These are phyloP conservation scores for Artemisia argyi DNA, from an alignment of 129 eudicot species.

Conservation along the genomic window DNA sequence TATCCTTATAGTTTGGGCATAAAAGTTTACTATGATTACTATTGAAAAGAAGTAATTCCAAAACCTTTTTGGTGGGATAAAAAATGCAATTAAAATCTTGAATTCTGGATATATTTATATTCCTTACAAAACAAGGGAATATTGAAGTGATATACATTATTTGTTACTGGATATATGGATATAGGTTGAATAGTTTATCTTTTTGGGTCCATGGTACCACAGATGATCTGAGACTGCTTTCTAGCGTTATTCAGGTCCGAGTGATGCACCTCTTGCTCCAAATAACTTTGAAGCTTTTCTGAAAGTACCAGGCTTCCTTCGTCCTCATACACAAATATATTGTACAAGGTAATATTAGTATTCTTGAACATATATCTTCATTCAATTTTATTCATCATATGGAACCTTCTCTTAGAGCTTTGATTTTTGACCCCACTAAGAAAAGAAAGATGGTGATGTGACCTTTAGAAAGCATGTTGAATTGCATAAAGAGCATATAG, in stretches of 20 bases:
- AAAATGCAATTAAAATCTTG: background rate
- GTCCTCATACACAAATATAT: conserved; percentile 94
- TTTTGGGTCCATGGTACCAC: conserved; percentile 6
- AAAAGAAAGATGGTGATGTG: too few relatives aligned
- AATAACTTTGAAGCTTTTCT: conserved; percentile 83
- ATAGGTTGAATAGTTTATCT: background rate
- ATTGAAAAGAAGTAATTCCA: too few relatives aligned
- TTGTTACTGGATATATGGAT: background rate
- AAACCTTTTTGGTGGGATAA: background rate
- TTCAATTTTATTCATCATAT: background rate
- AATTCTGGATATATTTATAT: background rate
- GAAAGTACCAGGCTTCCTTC: conserved; percentile 90
- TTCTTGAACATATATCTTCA: background rate
- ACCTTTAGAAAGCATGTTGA: too few relatives aligned
- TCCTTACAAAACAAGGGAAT: background rate
- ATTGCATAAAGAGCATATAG: too few relatives aligned
- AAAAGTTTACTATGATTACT: too few relatives aligned
- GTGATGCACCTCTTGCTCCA: conserved; percentile 94
- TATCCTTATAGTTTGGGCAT: too few relatives aligned
- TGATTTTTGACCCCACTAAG: too few relatives aligned
- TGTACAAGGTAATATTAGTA: conserved; percentile 74
- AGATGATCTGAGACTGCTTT: conserved; percentile 36
- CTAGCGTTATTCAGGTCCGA: conserved; percentile 72
- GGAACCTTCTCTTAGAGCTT: too few relatives aligned
- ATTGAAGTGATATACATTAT: background rate